These are phyloP conservation scores for Ceratobasidium sp. DNA, from an alignment of 1,284 basidiomycete genomes.

Conservation along the genomic window DNA sequence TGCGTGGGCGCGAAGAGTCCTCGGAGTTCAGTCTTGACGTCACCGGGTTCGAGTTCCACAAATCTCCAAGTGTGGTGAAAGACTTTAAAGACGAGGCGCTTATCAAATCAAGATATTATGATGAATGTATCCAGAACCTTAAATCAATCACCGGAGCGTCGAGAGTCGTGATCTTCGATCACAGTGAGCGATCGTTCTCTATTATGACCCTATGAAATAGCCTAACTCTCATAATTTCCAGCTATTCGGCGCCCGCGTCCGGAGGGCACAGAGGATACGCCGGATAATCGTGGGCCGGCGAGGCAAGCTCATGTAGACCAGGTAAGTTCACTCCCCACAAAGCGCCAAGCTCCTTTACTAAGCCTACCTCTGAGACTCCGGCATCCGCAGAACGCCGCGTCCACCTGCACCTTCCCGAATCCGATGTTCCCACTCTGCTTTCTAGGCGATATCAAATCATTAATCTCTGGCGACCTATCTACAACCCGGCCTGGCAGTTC, in stretches of 20 bases:
- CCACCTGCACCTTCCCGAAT: slow-evolving; percentile 66
- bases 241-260: slow-evolving; percentile 64
- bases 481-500: slow-evolving; percentile 66
- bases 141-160: slow-evolving; percentile 73
- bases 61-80: slow-evolving; percentile 57
- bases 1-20: slow-evolving; percentile 66
- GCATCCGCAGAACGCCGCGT: slow-evolving; percentile 65
- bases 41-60: slow-evolving; percentile 68
- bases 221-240: slow-evolving; percentile 46
- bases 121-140: slow-evolving; percentile 69
- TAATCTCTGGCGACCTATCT: slow-evolving; percentile 79
- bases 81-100: slow-evolving; percentile 61
- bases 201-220: too few species aligned
- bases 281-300: slow-evolving; percentile 64
- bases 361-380: slow-evolving; percentile 61
- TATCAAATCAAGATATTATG: slow-evolving; percentile 69
- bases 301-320: slow-evolving; percentile 60
- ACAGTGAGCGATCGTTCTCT: slow-evolving; percentile 62
- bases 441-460: slow-evolving; percentile 72
- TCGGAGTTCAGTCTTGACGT: slow-evolving; percentile 64
- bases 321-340: not conserved
- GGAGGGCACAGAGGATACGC: slow-evolving; percentile 57
- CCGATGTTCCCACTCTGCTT: slow-evolving; percentile 63
- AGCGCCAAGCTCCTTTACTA: slow-evolving; percentile 51
- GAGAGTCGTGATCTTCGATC: slow-evolving; percentile 72